Conservation (phyloP, 2,329 filamentous ascomycete genomes). For the Colletotrichum neosansevieriae region DNA sequence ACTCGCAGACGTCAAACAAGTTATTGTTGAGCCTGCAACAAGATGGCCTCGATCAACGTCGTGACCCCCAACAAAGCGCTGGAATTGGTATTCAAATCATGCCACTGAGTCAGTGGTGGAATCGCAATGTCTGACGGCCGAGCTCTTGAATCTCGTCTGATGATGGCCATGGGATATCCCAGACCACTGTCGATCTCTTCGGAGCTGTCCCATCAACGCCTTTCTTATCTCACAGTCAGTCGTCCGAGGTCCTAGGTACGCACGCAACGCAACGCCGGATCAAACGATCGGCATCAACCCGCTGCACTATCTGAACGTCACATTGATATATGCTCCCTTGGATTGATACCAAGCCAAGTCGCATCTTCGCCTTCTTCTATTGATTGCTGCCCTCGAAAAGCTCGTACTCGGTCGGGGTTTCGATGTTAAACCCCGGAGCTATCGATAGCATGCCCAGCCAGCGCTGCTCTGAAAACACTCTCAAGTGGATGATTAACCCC, state of each 20-base stretch:
- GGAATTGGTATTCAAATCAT: too few relatives aligned
- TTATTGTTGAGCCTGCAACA: too few relatives aligned
- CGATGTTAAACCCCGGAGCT: neutral
- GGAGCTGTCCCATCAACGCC: too few relatives aligned
- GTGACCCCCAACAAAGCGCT: too few relatives aligned
- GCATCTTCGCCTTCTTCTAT: slow-evolving; percentile 8
- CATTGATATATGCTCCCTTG: neutral
- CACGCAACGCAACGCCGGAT: neutral
- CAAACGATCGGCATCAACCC: slow-evolving; percentile 11
- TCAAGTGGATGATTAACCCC: neutral
- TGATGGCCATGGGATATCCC: neutral
- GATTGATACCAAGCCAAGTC: neutral
- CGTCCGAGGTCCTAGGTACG: neutral
- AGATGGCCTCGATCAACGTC: too few relatives aligned
- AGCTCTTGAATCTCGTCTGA: neutral
- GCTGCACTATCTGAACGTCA: neutral
- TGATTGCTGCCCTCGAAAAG: neutral
- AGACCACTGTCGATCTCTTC: too few relatives aligned
- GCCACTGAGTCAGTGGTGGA: too few relatives aligned
- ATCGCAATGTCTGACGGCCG: too few relatives aligned
- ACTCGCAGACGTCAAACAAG: neutral
- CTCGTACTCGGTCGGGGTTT: slow-evolving; percentile 1
- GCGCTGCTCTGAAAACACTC: neutral
- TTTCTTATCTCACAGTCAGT: neutral
- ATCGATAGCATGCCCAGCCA: neutral